These are phyloP conservation scores for Letharia columbiana DNA, from an alignment of 495 filamentous ascomycete genomes.

Conservation along the genomic window DNA sequence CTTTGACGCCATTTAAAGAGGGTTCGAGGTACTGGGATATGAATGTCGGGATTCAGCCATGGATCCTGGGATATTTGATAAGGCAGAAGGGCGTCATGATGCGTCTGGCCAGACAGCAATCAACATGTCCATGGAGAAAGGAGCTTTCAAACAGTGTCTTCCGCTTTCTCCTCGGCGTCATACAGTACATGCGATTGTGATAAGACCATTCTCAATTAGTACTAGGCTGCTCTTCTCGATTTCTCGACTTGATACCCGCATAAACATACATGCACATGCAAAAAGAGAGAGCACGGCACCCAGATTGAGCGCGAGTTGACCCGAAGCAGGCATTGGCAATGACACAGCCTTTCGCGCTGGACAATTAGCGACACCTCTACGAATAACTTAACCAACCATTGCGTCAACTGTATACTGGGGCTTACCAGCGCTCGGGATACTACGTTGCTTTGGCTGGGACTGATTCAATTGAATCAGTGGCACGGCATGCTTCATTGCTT, in stretches of 20 bases:
- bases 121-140: neutral
- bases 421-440: too few species aligned
- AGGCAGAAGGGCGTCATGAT: neutral
- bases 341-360: too few species aligned
- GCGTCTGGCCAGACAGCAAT: neutral
- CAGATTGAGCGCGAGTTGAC: too few species aligned
- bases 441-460: too few species aligned
- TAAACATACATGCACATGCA: too few species aligned
- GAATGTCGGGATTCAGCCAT: neutral
- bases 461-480: too few species aligned
- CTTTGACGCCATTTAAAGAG: neutral
- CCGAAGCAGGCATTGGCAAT: too few species aligned
- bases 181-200: neutral
- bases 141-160: neutral
- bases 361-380: too few species aligned
- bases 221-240: neutral
- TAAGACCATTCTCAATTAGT: neutral
- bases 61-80: neutral
- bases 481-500: too few species aligned
- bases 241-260: neutral
- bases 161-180: constrained; percentile 1
- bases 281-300: too few species aligned
- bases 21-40: neutral
- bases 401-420: too few species aligned
- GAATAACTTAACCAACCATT: too few species aligned